Base-by-base conservation (phyloP, 352 stramenopile genomes). In the Phytophthora multivora region DNA sequence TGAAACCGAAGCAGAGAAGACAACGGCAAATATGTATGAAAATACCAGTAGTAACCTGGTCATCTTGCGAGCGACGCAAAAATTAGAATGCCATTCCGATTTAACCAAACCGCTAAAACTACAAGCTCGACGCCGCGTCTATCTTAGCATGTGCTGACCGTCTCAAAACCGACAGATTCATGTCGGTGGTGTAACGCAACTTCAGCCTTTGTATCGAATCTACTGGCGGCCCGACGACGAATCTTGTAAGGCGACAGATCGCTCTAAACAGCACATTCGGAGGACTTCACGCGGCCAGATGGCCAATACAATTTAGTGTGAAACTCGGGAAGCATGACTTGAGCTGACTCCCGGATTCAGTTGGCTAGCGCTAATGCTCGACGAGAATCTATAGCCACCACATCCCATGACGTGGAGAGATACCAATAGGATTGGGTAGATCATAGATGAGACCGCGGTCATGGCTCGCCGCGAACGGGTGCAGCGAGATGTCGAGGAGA, bases 171-270 rank as follows among this genome's bases (percentile, higher is more conserved):
- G 13, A 56, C 23, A 71, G 63, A 71, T 71, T 71, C 63, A 51
- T 50, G 35, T 15, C 11, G n/a, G 31, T 57, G 11, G 36, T 66
- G 19, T 33, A 52, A 40, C 16, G 13, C 26, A 42, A 25, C 52
- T 66, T 66, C 12, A 61, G 13, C 19, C 36, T 59, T n/a, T 57
- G 58, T 68, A 64, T 72, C 16, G 58, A 72, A 68, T 66, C 55
- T 59, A 46, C 9, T 31, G 16, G 54, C 47, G 48, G 54, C 46
- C 54, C n/a, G 9, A 64, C 45, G 19, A 45, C 31, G 58, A 72
- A 68, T 68, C 58, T 72, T 58, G 43, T 26, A 28, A 6, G 25
- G 62, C 54, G 64, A 28, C 35, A 53, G 51, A 66, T 65, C 33
- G 54, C n/a, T 23, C 15, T 18, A 10, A 46, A 56, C 6, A 46